phyloP scores from a whole-genome alignment of 768 basidiomycete species.

The Cytidiella melzeri region DNA sequence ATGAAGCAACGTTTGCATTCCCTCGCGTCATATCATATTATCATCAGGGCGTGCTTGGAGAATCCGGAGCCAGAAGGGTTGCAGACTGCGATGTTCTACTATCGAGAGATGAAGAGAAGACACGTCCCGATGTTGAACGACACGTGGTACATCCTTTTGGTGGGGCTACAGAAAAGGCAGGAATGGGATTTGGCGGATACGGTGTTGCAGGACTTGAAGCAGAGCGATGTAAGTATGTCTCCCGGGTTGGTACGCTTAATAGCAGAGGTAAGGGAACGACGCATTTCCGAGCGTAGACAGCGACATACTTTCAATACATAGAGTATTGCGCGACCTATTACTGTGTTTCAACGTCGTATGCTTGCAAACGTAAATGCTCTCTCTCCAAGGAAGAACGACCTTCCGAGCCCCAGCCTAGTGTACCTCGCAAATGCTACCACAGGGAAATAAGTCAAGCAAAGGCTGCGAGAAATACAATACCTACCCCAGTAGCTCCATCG shows the following conservation, averaged over 20 bases:
- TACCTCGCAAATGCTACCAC: constrained; percentile 65
- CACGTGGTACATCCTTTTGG: constrained; percentile 75
- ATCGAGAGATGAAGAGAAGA: constrained; percentile 51
- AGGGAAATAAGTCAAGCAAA: not conserved
- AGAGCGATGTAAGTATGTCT: constrained; percentile 38
- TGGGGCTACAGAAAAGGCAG: constrained; percentile 49
- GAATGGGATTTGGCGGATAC: constrained; percentile 58
- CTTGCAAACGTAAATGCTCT: constrained; percentile 9
- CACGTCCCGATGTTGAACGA: constrained; percentile 46
- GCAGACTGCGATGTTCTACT: constrained; percentile 49
- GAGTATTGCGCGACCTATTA: too few relatives aligned
- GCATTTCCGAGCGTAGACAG: not conserved
- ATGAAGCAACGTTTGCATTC: constrained; percentile 49
- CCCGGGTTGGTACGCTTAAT: constrained; percentile 45
- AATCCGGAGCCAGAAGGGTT: constrained; percentile 45
- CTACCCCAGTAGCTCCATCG: constrained; percentile 82
- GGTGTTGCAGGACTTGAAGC: constrained; percentile 56
- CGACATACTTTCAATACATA: constrained; percentile 8
- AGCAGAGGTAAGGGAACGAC: constrained; percentile 38
- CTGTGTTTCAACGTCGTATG: not conserved
- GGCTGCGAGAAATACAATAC: constrained; percentile 23
- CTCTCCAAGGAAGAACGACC: constrained; percentile 55
- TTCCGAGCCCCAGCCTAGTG: constrained; percentile 53
- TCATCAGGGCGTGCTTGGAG: constrained; percentile 63
- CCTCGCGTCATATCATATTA: constrained; percentile 67